phyloP scores from a whole-genome alignment of 1,284 basidiomycete genomes.

The Puccinia polysora region DNA sequence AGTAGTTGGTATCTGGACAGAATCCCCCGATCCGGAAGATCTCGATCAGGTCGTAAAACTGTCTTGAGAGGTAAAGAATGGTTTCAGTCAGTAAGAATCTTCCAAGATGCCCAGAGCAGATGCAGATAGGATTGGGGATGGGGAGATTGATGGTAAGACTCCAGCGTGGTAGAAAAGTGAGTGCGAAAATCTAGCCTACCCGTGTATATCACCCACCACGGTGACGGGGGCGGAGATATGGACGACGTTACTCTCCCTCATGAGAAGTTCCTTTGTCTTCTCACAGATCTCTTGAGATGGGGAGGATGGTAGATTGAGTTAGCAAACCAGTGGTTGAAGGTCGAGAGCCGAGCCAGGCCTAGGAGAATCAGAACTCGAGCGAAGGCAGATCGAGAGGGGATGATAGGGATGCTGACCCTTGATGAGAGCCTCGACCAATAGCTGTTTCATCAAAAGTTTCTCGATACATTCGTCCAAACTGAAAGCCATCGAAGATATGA shows the following conservation, averaged over 20 bases:
- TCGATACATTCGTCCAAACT: conserved; percentile 56
- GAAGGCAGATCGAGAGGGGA: neutral
- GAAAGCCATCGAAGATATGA: conserved; percentile 39
- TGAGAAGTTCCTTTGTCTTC: conserved; percentile 95
- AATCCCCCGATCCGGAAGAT: conserved; percentile 98
- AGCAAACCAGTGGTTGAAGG: neutral
- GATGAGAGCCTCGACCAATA: conserved; percentile 82
- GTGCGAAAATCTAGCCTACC: conserved; percentile 60
- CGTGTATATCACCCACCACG: conserved; percentile 98
- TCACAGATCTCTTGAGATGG: conserved; percentile 79
- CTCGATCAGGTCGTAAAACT: conserved; percentile 99
- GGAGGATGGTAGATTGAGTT: neutral
- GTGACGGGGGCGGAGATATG: conserved; percentile 97
- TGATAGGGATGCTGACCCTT: conserved; percentile 54
- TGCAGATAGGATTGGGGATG: too few relatives aligned
- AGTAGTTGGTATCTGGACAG: conserved; percentile 92
- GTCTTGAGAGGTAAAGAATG: conserved; percentile 58
- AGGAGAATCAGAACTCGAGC: neutral
- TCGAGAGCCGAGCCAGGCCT: neutral
- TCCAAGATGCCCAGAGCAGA: neutral
- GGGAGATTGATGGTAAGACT: too few relatives aligned
- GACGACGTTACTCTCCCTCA: conserved; percentile 98
- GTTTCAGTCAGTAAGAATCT: neutral
- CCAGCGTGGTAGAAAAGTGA: conserved; percentile 30
- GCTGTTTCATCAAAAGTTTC: conserved; percentile 80